phyloP scores from a whole-genome alignment of 2,329 filamentous ascomycete species.

The Colletotrichum horii region DNA sequence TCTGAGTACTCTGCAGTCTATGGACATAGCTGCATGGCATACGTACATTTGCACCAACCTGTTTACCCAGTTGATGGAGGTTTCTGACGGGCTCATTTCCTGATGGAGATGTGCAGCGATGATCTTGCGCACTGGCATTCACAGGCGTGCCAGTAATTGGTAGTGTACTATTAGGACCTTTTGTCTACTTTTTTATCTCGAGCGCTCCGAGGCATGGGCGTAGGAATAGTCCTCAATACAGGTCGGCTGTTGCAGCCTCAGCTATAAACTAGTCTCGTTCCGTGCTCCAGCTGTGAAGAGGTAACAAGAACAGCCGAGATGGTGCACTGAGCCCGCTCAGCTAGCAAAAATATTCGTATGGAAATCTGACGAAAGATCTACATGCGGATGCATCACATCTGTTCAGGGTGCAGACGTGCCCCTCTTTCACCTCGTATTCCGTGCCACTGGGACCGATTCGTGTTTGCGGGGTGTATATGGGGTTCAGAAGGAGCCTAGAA shows the following conservation, averaged over 20 bases:
- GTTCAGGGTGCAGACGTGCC: background rate
- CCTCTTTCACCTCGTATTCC: slow-evolving; percentile 6
- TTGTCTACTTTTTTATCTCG: slow-evolving; percentile 18
- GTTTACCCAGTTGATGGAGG: background rate
- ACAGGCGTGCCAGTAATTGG: slow-evolving; percentile 21
- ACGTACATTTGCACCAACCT: slow-evolving; percentile 22
- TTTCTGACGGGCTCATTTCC: background rate
- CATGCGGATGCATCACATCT: background rate
- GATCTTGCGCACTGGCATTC: background rate
- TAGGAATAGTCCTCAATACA: slow-evolving; percentile 20
- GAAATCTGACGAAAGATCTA: background rate
- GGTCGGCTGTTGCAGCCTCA: slow-evolving; percentile 8
- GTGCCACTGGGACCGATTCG: slow-evolving; percentile 4
- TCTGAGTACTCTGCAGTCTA: slow-evolving; percentile 13
- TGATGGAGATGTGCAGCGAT: background rate
- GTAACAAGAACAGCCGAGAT: background rate
- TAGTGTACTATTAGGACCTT: slow-evolving; percentile 23
- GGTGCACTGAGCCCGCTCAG: background rate
- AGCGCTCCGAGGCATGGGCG: slow-evolving; percentile 9
- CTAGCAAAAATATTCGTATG: background rate
- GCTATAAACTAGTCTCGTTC: background rate
- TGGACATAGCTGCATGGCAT: slow-evolving; percentile 23
- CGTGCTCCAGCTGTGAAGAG: background rate
- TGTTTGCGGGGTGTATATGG: slow-evolving; percentile 13
- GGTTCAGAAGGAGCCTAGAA: background rate